Conservation (phyloP, 2,329 filamentous ascomycete species). For the Penicillium sp. region DNA sequence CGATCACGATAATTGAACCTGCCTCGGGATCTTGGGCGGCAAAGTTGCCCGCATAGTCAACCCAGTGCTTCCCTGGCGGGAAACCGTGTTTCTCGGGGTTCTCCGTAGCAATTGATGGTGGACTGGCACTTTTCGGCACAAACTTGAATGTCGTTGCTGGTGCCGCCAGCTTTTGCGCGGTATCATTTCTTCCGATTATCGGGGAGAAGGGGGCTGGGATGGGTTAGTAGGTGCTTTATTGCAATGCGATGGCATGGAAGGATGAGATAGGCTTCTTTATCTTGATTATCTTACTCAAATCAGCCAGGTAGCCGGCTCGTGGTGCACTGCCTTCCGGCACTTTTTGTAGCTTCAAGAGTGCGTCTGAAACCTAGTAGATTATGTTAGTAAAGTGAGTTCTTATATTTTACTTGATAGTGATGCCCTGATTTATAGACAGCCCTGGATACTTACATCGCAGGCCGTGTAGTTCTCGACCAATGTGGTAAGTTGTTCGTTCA, state of each 20-base stretch:
- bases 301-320: constrained; percentile 61
- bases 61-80: constrained; percentile 60
- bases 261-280: not conserved
- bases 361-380: constrained; percentile 59
- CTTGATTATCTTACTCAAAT: constrained; percentile 48
- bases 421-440: not conserved
- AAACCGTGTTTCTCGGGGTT: constrained; percentile 46
- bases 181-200: constrained; percentile 25
- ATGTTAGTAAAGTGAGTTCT: not conserved
- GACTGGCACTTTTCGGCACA: constrained; percentile 51
- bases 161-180: constrained; percentile 36
- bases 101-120: constrained; percentile 24
- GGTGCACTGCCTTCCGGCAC: constrained; percentile 43
- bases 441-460: constrained; percentile 36
- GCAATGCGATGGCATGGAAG: not conserved
- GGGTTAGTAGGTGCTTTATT: constrained; percentile 1
- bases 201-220: constrained; percentile 32
- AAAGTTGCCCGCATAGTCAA: constrained; percentile 49
- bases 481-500: constrained; percentile 31
- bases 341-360: constrained; percentile 61
- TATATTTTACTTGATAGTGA: not conserved
- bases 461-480: constrained; percentile 36
- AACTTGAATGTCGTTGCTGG: constrained; percentile 50
- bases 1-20: constrained; percentile 60
- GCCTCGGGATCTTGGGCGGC: constrained; percentile 32